Evolutionary conservation across 2,329 filamentous ascomycete species (phyloP).

Genomic region (Scolecobasidium constrictum): DNA sequence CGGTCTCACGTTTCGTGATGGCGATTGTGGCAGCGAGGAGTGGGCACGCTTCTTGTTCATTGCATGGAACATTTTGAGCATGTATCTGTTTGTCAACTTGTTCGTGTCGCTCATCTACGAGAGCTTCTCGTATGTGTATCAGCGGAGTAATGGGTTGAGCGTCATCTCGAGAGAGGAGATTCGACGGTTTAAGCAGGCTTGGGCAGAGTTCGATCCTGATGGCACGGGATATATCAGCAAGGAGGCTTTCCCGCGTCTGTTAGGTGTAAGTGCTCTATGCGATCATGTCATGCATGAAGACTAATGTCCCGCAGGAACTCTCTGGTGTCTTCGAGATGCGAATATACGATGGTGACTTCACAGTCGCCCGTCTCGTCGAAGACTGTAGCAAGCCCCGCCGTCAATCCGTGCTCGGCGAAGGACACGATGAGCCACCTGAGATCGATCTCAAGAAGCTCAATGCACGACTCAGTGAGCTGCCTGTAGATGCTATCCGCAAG

Average conservation of each 20-base stretch:
- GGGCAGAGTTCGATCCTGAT: constrained; percentile 87
- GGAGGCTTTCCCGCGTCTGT: constrained; percentile 74
- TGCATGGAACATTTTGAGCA: constrained; percentile 97
- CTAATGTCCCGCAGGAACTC: constrained; percentile 46
- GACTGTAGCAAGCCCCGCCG: constrained; percentile 56
- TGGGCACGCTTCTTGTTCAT: constrained; percentile 91
- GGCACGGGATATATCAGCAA: constrained; percentile 87
- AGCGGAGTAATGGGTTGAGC: constrained; percentile 85
- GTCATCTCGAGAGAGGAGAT: constrained; percentile 89
- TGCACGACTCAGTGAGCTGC: constrained; percentile 59
- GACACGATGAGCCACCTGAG: constrained; percentile 24
- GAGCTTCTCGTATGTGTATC: constrained; percentile 98
- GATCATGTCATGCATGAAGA: constrained; percentile 10
- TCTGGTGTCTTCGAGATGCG: constrained; percentile 96
- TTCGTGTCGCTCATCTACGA: constrained; percentile 99
- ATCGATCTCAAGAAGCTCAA: constrained; percentile 71
- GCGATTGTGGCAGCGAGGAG: constrained; percentile 81
- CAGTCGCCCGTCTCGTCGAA: constrained; percentile 76
- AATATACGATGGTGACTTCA: constrained; percentile 86
- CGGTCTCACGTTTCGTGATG: constrained; percentile 61
- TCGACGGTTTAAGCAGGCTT: constrained; percentile 93
- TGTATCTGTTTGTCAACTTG: constrained; percentile 98
- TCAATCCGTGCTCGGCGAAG: constrained; percentile 37
- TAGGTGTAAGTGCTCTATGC: constrained; percentile 50
- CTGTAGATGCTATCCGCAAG: constrained; percentile 61